Base-by-base conservation (phyloP, 2,329 filamentous ascomycete genomes). In the Sporothrix phasma region DNA sequence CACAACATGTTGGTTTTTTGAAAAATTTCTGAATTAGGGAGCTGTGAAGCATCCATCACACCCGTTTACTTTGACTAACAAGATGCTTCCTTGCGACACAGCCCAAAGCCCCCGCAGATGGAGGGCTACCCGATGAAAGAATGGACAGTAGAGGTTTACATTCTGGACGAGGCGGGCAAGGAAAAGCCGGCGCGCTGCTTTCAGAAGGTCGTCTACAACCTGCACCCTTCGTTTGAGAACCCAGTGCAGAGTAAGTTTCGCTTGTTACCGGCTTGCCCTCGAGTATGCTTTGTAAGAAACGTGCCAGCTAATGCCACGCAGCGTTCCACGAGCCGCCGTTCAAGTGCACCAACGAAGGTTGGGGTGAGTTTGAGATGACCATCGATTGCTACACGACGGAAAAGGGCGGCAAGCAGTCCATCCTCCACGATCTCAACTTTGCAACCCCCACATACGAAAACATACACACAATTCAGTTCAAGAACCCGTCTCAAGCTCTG, bases 311-410 rank as follows among this genome's bases (percentile, higher is more conserved):
- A 62, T 46, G 5, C n/a, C 8, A 11, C 51, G 19, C 43, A 94
- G 90, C 85, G 26, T 88, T 96, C 79, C 88, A 87, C 73, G 87
- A 89, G 68, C 85, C 92, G 0, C 94, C 94, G 0, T 99, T 97
- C 79, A 83, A 83, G 69, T 96, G 96, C 76, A 81, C 86, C 68
- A 96, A 99, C 76, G 90, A 97, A 77, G 94, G 94, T 70, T 99
- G 94, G 94, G 94, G 94, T 72, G 94, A 97, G 78, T 99, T 99
- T 74, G 94, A 97, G 74, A 93, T 99, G 86, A 82, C 81, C 56
- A 94, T 97, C 72, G 85, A 89, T 67, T 83, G 95, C 70, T 88
- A 87, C 72, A 89, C 88, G 49, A 86, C 88, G 34, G 91, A 94
- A 76, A 97, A 97, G 80, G 88, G 85, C 64, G 85, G 88, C 65